A percentile compares a stretch with the other conserved stretches of the same genome.
Conservation (phyloP, 768 basidiomycete genomes). For the Termitomyces sp. region DNA sequence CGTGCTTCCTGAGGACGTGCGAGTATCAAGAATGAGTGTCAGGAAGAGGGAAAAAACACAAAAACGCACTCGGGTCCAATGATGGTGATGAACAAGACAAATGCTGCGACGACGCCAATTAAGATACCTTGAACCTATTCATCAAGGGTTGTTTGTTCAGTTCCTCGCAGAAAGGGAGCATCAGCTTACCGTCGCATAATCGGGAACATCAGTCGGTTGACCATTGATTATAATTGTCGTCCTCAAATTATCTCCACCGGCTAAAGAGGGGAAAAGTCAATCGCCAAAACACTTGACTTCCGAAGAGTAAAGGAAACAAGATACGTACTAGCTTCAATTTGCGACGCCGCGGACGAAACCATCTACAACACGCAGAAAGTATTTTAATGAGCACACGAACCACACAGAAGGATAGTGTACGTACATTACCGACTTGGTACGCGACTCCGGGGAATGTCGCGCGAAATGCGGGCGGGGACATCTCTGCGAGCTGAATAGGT, state of each 20-base stretch:
- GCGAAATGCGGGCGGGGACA: constrained; percentile 85
- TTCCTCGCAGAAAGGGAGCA: neutral
- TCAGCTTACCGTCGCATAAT: constrained; percentile 51
- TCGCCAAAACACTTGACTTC: constrained; percentile 11
- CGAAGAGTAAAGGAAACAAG: too few relatives aligned
- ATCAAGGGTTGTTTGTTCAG: constrained; percentile 5
- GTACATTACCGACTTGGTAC: constrained; percentile 75
- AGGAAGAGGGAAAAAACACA: neutral
- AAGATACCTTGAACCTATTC: constrained; percentile 76
- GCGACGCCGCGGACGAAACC: constrained; percentile 69
- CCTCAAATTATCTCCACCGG: constrained; percentile 55
- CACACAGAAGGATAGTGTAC: constrained; percentile 18
- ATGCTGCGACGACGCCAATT: constrained; percentile 76
- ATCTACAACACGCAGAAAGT: constrained; percentile 27
- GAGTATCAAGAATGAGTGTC: neutral
- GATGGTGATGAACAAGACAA: constrained; percentile 69
- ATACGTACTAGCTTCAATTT: constrained; percentile 68
- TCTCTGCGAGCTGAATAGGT: constrained; percentile 78
- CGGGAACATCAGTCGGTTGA: constrained; percentile 37
- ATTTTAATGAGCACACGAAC: neutral
- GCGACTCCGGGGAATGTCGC: constrained; percentile 84
- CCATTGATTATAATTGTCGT: constrained; percentile 47
- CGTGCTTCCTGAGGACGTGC: constrained; percentile 47
- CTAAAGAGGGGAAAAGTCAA: constrained; percentile 20
- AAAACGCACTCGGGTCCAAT: constrained; percentile 68